Evolutionary conservation across 1,284 basidiomycete species (phyloP), one percentile per base, ranked within the genome.

Genomic region (Cryptococcus sp.): DNA sequence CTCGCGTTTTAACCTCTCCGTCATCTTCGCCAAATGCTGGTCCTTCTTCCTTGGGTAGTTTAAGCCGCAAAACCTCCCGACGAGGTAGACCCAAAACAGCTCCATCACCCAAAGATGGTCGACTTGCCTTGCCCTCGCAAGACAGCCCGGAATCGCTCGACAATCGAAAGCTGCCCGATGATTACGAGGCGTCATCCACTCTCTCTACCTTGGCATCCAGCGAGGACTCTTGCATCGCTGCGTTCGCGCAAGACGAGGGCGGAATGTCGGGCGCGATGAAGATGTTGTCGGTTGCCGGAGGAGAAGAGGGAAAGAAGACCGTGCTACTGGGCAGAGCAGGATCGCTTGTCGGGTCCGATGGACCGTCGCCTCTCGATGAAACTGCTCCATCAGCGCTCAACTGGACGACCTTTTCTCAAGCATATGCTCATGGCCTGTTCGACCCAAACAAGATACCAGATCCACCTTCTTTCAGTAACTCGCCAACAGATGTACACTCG

Each of bases 361-460:
- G 27, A n/a, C 17, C 22, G 5, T 47, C 54, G 15, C 54, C 52
- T n/a, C 23, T 46, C 22, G 25, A 35, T 42, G 40, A 52, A 17
- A 47, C 27, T n/a, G 41, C 31, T 41, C 49, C 20, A 40, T 23
- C 54, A 58, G 47, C 53, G 16, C 56, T 66, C 31, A 59, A 56
- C 69, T 92, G 90, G 90, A 81, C 83, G 19, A 85, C 86, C 0
- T 92, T 92, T 74, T 84, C 89, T 57, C 78, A 82, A 42, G 86
- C 88, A 0, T 92, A 93, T 72, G 85, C 89, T 0, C 74, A 83
- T 27, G 90, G 90, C 13, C 82, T 85, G 60, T 93, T 91, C 87
- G 89, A 91, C 72, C 89, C 91, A 1, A 85, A 87, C 64, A 83
- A 83, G 54, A 88, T 85, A 0, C 90, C 90, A 1, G 84, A 84